Base-by-base conservation (phyloP, 305 asterid genomes). In the Lippia alba region DNA sequence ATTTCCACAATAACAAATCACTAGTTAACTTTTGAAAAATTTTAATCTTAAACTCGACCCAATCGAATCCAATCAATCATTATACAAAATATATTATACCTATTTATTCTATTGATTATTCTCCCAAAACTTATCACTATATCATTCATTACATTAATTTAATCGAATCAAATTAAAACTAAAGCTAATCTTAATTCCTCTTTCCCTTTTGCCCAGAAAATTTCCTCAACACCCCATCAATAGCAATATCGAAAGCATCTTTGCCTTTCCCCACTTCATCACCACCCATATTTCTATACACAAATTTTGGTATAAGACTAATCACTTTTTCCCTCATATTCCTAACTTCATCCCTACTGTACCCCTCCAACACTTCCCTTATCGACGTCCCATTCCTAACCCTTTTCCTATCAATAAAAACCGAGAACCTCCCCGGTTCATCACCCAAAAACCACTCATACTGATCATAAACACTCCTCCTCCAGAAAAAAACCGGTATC, bases 401-500 rank as follows among this genome's bases (percentile, higher is more conserved):
- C 0, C 58, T 82, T 32, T 83, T 84, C 4, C 74, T 83, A 59
- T 86, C 85, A 40, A 92, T 82, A 16, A 73, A 90, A 32, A 92
- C 97, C 56, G 98, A 92, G 73, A 81, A 92, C 67, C 89, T 88
- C 76, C 79, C 80, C 39, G 86, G 86, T 0, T 84, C 85, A 3
- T 61, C 86, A 11, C 96, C 93, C 78, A 90, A 69, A 72, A 81
- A 87, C 94, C 92, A 84, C 66, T 81, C 80, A 64, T 88, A 92
- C 73, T 90, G 96, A 3, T 73, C 81, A 41, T 86, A 84, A 12
- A 84, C 90, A 3, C 90, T 90, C 59, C 81, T 58, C 12, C 73
- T 75, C 97, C 96, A 90, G 82, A 92, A 92, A 14, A 88, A 85
- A 4, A 92, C 95, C 18, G 86, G 89, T 12, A 84, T 74, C 5